These are phyloP conservation scores for Cladorrhinum sp. DNA, from an alignment of 2,329 filamentous ascomycete species.

Conservation along the genomic window DNA sequence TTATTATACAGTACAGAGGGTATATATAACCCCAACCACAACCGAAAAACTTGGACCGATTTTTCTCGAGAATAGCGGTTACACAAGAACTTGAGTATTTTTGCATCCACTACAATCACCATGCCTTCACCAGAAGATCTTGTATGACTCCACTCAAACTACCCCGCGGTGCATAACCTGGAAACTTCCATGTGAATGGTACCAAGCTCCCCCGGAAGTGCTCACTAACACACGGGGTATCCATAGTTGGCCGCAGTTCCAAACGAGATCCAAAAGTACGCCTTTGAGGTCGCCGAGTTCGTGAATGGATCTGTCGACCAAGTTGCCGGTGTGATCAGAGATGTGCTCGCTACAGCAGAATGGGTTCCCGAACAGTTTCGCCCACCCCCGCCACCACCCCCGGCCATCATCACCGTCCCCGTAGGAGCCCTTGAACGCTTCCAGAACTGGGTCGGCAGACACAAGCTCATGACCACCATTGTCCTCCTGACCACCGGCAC, in stretches of 20 bases:
- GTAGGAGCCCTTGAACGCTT: constrained; percentile 48
- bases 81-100: not conserved
- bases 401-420: constrained; percentile 34
- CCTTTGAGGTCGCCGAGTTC: constrained; percentile 70
- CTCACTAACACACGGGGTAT: not conserved
- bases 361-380: constrained; percentile 72
- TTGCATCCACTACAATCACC: not conserved
- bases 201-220: not conserved
- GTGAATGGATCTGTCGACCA: constrained; percentile 79
- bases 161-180: not conserved
- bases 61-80: not conserved
- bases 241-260: constrained; percentile 50
- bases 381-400: constrained; percentile 50
- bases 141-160: not conserved
- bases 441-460: constrained; percentile 67
- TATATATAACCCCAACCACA: not conserved
- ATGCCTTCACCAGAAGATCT: not conserved
- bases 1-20: not conserved
- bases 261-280: constrained; percentile 67
- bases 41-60: not conserved
- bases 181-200: not conserved
- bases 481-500: constrained; percentile 69
- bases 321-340: constrained; percentile 67
- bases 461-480: constrained; percentile 71
- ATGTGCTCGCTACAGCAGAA: constrained; percentile 61